Evolutionary conservation across 2,329 filamentous ascomycete genomes (phyloP), one percentile per base, ranked within the genome.

Genomic region (Cyclaneusma minus): DNA sequence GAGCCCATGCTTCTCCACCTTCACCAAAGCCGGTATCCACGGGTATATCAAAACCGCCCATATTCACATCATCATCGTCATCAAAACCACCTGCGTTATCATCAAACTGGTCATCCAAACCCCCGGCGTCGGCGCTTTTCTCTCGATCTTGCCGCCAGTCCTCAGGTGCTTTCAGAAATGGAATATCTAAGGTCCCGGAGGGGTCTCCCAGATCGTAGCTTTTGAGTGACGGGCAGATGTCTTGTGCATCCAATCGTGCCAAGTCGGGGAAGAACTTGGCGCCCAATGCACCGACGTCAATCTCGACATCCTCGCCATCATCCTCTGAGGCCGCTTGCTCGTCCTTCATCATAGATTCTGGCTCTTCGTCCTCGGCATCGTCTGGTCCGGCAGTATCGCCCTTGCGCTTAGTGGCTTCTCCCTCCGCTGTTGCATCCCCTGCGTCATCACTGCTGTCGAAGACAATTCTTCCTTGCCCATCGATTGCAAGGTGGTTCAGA

Each of bases 391-490:
- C 59, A 6, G 60, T 50, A 46, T 95, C 87, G 46, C 93, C 84
- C 28, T 47, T 49, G 20, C 41, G 25, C 33, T 37, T 35, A 17
- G 35, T 41, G 6, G 32, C 38, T 28, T 39, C 31, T 8, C 39
- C 42, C 31, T 47, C 33, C 44, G 45, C 44, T 50, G 57, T 54
- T 11, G 56, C 56, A 35, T 74, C 68, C 10, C 58, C 66, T 12
- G 66, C 53, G 48, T 95, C 89, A 48, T 98, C 87, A 45, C 85
- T 95, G 56, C 87, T 95, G 54, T 98, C 89, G 46, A 98, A 98
- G 4, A 98, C 85, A 35, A 98, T 98, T 18, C 87, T 71, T 21
- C 89, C 89, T 36, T 83, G 72, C 2, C 71, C 69, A 50, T 98
- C 89, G 37, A 98, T 94, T 45, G 87, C 82, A n/a, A 98, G 62